Conservation (phyloP, 208 protist species). For the Leishmania tropica region DNA sequence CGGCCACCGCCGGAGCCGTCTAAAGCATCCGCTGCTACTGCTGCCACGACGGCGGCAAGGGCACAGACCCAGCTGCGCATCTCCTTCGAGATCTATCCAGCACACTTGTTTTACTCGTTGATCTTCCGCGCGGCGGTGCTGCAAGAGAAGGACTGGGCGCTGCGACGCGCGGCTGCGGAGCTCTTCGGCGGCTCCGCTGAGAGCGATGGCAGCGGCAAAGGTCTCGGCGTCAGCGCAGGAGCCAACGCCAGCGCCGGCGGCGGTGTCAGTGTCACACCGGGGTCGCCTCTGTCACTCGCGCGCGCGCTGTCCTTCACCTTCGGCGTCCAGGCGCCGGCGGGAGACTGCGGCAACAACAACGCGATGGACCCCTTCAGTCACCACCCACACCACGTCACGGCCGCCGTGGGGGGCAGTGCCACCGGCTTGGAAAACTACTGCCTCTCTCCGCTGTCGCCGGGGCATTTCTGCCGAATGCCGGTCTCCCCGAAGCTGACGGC, state of each 20-base stretch:
- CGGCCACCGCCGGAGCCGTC: not conserved
- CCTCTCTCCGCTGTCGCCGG: conserved; percentile 22
- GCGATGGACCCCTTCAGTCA: not conserved
- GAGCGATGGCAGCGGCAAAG: conserved; percentile 7
- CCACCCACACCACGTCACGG: not conserved
- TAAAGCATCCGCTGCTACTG: not conserved
- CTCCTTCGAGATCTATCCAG: conserved; percentile 56
- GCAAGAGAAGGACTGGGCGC: conserved; percentile 54
- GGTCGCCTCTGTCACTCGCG: conserved; percentile 15
- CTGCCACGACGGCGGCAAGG: not conserved
- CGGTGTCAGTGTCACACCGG: not conserved
- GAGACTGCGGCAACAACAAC: conserved; percentile 4
- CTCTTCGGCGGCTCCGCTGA: conserved; percentile 34
- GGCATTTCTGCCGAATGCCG: conserved; percentile 21
- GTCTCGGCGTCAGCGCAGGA: not conserved
- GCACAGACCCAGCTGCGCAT: conserved; percentile 31
- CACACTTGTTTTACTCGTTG: conserved; percentile 48
- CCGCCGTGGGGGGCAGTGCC: not conserved
- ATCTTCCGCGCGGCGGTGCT: conserved; percentile 35
- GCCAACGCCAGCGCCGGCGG: not conserved
- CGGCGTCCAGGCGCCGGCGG: not conserved
- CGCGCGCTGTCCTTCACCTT: conserved; percentile 20
- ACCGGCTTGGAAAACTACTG: conserved; percentile 21
- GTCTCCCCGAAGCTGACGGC: conserved; percentile 11
- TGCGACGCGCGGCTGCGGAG: conserved; percentile 34